These are phyloP conservation scores for Dianthus caryophyllus DNA, from an alignment of 148 eudicot species.

Conservation along the genomic window DNA sequence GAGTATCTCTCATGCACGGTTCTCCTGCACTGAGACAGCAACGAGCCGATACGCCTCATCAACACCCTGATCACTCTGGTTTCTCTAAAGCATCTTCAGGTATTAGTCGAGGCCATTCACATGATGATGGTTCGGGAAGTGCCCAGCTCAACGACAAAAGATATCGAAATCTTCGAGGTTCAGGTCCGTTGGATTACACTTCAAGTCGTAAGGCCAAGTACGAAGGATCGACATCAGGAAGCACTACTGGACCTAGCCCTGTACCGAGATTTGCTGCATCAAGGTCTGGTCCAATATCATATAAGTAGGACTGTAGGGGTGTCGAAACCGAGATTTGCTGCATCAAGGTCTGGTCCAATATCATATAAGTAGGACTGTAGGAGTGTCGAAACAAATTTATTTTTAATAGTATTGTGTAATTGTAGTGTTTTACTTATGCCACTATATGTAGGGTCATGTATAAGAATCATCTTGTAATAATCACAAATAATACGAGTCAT, in stretches of 20 bases:
- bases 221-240: conserved; percentile 77
- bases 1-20: conserved; percentile 62
- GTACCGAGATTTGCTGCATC: conserved; percentile 90
- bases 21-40: conserved; percentile 68
- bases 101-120: conserved; percentile 47
- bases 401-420: neutral
- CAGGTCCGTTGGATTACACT: conserved; percentile 81
- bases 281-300: conserved; percentile 89
- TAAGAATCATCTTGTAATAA: too few relatives aligned
- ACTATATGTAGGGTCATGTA: too few relatives aligned
- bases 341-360: conserved; percentile 93
- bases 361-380: conserved; percentile 50
- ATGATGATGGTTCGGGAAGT: conserved; percentile 45
- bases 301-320: too few relatives aligned
- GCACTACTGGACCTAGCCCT: conserved; percentile 87
- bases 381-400: neutral
- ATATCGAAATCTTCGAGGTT: conserved; percentile 52
- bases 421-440: too few relatives aligned
- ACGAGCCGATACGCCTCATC: conserved; percentile 45
- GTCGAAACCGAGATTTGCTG: conserved; percentile 91
- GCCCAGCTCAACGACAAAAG: conserved; percentile 39
- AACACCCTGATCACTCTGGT: conserved; percentile 45
- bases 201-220: conserved; percentile 51
- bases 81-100: conserved; percentile 47
- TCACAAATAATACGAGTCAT: too few relatives aligned